Evolutionary conservation across 345 rosid species (phyloP).

Genomic region (Linum trigynum): DNA sequence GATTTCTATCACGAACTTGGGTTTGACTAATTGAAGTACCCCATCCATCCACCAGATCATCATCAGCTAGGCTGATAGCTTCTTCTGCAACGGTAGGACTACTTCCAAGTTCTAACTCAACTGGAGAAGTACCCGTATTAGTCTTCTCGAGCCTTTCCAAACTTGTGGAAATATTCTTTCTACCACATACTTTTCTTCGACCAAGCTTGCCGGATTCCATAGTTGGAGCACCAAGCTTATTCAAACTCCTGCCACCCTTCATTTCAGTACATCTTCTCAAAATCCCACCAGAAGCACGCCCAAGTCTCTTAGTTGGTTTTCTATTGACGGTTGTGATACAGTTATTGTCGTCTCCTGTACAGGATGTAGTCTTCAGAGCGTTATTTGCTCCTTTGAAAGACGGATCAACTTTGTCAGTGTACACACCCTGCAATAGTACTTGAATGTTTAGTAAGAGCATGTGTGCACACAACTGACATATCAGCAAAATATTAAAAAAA

Average conservation of each 20-base stretch:
- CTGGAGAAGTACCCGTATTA: background rate
- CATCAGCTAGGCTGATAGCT: conserved; percentile 2
- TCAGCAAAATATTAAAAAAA: background rate
- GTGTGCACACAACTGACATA: background rate
- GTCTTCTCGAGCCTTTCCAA: conserved; percentile 4
- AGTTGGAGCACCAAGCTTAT: conserved; percentile 17
- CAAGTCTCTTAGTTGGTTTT: conserved; percentile 17
- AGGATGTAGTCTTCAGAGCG: conserved; percentile 3
- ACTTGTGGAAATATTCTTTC: conserved; percentile 1
- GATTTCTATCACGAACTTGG: conserved; percentile 8
- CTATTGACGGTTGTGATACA: conserved; percentile 1
- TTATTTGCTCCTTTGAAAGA: too few relatives aligned
- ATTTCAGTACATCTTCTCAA: conserved; percentile 21
- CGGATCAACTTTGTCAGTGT: conserved; percentile 15
- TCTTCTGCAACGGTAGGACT: conserved; percentile 12
- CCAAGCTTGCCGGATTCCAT: conserved; percentile 9
- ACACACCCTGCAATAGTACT: conserved; percentile 24
- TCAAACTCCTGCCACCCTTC: conserved; percentile 14
- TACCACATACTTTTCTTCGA: conserved; percentile 8
- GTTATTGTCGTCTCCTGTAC: conserved; percentile 10
- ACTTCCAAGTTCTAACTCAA: conserved; percentile 7
- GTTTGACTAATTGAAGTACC: conserved; percentile 8
- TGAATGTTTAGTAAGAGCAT: conserved; percentile 7
- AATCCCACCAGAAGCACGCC: conserved; percentile 17
- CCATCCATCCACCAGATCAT: conserved; percentile 5